A percentile compares a stretch with the other conserved stretches of the same genome.
Evolutionary conservation across 257 asterid species (phyloP).

Genomic region (Leonotis leonurus): DNA sequence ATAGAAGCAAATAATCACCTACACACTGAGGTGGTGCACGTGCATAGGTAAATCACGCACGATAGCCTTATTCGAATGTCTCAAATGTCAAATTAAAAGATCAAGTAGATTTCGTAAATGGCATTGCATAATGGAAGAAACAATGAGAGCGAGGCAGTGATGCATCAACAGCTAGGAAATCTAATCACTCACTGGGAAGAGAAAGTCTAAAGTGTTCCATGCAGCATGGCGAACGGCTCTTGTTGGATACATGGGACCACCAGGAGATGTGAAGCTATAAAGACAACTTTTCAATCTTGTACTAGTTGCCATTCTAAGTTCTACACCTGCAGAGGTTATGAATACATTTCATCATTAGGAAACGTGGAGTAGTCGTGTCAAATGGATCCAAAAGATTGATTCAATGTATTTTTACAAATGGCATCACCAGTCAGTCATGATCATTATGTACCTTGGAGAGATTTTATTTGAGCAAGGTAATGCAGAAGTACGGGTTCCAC

Average conservation of each 20-base stretch:
- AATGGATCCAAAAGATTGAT: not conserved
- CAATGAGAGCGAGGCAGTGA: not conserved
- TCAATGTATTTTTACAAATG: not conserved
- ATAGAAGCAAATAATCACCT: not conserved
- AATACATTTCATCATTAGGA: not conserved
- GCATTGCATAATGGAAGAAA: not conserved
- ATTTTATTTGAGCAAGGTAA: constrained; percentile 72
- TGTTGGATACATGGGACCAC: constrained; percentile 97
- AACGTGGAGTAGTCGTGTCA: not conserved
- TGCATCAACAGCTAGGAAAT: not conserved
- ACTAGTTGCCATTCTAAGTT: constrained; percentile 80
- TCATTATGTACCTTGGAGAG: constrained; percentile 62
- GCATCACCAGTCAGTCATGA: constrained; percentile 1
- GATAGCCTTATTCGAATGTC: not conserved
- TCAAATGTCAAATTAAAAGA: not conserved
- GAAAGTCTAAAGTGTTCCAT: constrained; percentile 81
- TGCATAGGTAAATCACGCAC: too few species aligned
- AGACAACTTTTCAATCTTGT: constrained; percentile 85
- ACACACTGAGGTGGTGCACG: too few species aligned
- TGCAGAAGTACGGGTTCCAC: constrained; percentile 96
- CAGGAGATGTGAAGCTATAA: constrained; percentile 97
- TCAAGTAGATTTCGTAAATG: not conserved
- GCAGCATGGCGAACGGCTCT: constrained; percentile 98
- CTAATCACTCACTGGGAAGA: constrained; percentile 73
- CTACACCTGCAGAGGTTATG: constrained; percentile 50